Evolutionary conservation across 2,329 filamentous ascomycete species (phyloP).

Genomic region (Penicillium sp.): DNA sequence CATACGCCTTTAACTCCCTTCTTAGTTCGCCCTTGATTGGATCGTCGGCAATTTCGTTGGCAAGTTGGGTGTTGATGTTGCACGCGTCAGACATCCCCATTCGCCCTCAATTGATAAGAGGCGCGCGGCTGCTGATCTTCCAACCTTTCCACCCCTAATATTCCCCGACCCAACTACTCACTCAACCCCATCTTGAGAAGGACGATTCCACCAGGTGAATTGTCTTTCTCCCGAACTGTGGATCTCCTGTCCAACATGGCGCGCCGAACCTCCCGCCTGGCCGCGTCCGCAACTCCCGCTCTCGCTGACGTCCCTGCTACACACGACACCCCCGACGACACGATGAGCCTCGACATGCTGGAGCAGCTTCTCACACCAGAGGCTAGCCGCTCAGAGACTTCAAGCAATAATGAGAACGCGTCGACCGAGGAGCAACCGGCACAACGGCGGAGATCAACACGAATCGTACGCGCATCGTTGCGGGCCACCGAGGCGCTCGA

Average conservation of each 20-base stretch:
- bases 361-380: constrained; percentile 46
- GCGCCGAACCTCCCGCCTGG: constrained; percentile 25
- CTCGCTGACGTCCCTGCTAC: constrained; percentile 26
- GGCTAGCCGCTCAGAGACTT: constrained; percentile 46
- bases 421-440: constrained; percentile 34
- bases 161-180: constrained; percentile 11
- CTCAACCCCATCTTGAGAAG: constrained; percentile 6
- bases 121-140: constrained; percentile 28
- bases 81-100: constrained; percentile 26
- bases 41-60: constrained; percentile 1
- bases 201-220: constrained; percentile 13
- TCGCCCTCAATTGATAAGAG: constrained; percentile 29
- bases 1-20: not conserved
- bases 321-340: constrained; percentile 30
- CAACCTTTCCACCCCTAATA: constrained; percentile 27
- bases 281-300: constrained; percentile 36
- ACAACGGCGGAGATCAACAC: constrained; percentile 37
- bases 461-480: constrained; percentile 42
- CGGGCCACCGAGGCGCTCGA: constrained; percentile 31
- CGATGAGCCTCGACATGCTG: constrained; percentile 36
- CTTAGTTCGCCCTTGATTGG: constrained; percentile 16
- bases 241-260: constrained; percentile 28
- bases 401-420: constrained; percentile 41
- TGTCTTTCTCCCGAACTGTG: constrained; percentile 6
- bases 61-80: constrained; percentile 22